Base-by-base conservation (phyloP, 768 basidiomycete species). In the Candolleomyces efflorescens region DNA sequence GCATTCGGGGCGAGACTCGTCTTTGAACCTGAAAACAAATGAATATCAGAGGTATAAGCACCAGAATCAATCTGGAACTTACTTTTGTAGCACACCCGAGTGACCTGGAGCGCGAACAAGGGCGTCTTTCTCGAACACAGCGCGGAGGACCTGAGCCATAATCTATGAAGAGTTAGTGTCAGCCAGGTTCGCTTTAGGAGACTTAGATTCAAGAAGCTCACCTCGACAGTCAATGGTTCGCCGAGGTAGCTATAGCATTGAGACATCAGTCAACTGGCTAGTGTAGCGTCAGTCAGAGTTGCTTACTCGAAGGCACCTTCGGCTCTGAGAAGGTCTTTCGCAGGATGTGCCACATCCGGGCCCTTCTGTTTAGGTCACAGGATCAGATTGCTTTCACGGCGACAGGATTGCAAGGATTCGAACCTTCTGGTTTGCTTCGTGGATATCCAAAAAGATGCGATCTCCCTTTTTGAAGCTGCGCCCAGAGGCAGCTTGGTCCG, bases 31-130 rank as follows among this genome's bases (percentile, higher is more conserved):
- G 37, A 4, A 59, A 32, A 49, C 10, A 15, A 37, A 41, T 43
- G 17, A 38, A 27, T 46, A 45, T 7, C 17, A 24, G 36, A 37
- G 15, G 22, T 2, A 11, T 24, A 26, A 17, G 5, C 26, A 39
- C 4, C 46, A 18, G 7, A 24, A 24, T 5, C 12, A 20, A 1
- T 32, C 32, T 11, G 32, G 17, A 20, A 64, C 71, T 54, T 55
- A 80, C 82, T 85, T 76, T 56, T 79, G 79, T 32, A 93, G 80
- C 12, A 56, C 62, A 0, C 91, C 91, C 5, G 87, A 89, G 48
- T 79, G 75, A 0, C 85, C 86, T 1, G 87, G 88, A 3, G 83
- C 89, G 48, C 88, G 85, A 37, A 79, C 75, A 46, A 92, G 61
- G 51, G 83, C 83, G 23, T 78, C 71, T 44, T 82, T 76, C 37